Base-by-base conservation (phyloP, 345 rosid genomes). In the Rhizophora mangle region DNA sequence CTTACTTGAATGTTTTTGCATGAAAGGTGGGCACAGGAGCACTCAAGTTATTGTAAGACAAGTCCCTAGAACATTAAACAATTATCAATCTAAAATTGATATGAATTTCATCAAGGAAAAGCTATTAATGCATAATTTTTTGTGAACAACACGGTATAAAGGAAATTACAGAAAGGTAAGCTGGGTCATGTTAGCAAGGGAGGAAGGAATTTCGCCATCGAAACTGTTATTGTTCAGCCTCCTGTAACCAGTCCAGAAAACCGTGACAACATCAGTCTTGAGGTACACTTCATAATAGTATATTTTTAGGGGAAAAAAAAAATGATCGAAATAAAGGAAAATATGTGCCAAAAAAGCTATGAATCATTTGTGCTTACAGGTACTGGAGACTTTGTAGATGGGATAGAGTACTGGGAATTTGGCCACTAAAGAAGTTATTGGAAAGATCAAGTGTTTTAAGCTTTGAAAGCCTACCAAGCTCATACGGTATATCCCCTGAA, bases 361-460 rank as follows among this genome's bases (percentile, higher is more conserved):
- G 24, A 6, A 65, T 26, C 6, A 22, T 64, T 30, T 34, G 36
- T 66, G 78, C 93, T 75, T 78, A 95, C 99, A 95, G 81, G 79
- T 87, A 87, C 39, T 90, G 90, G 34, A 95, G 92, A 59, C 62
- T 85, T 68, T 71, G 75, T 36, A 90, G 74, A 26, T 77, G 65
- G 67, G 91, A 85, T 15, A 95, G 69, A 76, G 80, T 68, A 32
- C 59, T 54, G 55, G 99, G 98, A 70, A 95, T 85, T 84, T 76
- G 63, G 56, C 96, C 94, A 56, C 51, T 79, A 71, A 95, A 92
- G 65, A 53, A 72, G 76, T 95, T 95, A 52, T 81, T 69, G 39
- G 99, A 95, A 68, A 95, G 85, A 87, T 95, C 99, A 74, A 95
- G 85, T 67, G 90, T 87, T 53, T 75, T 84, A 54, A 94, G 96